phyloP scores from a whole-genome alignment of 345 rosid species.

The Litchi chinensis region DNA sequence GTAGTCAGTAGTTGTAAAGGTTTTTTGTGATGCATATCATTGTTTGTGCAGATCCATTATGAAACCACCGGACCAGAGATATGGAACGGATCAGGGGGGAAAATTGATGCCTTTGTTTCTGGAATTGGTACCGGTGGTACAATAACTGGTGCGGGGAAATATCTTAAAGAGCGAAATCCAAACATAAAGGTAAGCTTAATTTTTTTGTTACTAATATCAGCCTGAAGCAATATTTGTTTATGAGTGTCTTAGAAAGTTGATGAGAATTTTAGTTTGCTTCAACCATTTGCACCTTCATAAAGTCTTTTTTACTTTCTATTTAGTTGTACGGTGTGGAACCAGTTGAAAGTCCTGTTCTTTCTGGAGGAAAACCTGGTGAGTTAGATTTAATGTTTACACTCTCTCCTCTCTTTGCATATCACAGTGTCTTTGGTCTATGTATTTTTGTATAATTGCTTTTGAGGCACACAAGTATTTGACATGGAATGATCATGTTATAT shows the following conservation, averaged over 20 bases:
- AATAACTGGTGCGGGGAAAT: constrained; percentile 84
- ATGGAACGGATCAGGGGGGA: constrained; percentile 85
- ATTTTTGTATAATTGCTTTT: not conserved
- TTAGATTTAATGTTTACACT: not conserved
- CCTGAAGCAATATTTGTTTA: not conserved
- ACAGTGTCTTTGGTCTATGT: not conserved
- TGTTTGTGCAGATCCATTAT: constrained; percentile 63
- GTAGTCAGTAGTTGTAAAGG: constrained; percentile 8
- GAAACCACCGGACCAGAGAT: constrained; percentile 96
- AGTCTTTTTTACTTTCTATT: constrained; percentile 16
- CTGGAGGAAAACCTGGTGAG: constrained; percentile 93
- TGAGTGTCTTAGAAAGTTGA: not conserved
- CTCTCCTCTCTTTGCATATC: not conserved
- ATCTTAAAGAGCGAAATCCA: constrained; percentile 78
- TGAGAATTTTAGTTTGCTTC: not conserved
- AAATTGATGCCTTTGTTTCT: constrained; percentile 80
- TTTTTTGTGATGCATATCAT: not conserved
- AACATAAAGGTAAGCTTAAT: constrained; percentile 58
- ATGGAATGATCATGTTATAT: not conserved
- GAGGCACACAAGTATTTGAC: not conserved
- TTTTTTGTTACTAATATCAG: not conserved
- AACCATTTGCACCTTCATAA: not conserved
- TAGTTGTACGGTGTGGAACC: constrained; percentile 89
- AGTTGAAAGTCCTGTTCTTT: constrained; percentile 72
- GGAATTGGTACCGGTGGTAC: constrained; percentile 99